A percentile compares a stretch with the other conserved stretches of the same genome.
These are phyloP conservation scores for Alternaria panax DNA, from an alignment of 2,329 filamentous ascomycete genomes.

Conservation along the genomic window DNA sequence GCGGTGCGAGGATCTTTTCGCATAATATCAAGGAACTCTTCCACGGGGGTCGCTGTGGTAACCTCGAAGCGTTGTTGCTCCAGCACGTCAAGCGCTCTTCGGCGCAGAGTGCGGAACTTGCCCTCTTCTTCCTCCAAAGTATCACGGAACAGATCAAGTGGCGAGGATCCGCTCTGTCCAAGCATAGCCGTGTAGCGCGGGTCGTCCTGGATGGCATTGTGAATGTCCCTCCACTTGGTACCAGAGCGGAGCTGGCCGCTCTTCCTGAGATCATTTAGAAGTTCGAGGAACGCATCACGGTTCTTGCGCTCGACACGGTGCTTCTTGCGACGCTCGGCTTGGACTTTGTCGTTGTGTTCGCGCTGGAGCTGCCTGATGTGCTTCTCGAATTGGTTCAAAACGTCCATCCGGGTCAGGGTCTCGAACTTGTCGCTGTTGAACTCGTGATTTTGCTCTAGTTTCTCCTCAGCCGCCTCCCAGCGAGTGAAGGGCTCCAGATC, in stretches of 20 bases:
- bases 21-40: slow-evolving; percentile 85
- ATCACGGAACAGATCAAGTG: slow-evolving; percentile 96
- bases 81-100: slow-evolving; percentile 85
- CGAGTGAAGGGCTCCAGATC: slow-evolving; percentile 91
- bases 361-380: slow-evolving; percentile 94
- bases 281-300: slow-evolving; percentile 77
- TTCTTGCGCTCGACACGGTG: slow-evolving; percentile 83
- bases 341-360: slow-evolving; percentile 86
- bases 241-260: slow-evolving; percentile 87
- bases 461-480: slow-evolving; percentile 87
- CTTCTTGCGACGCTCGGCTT: slow-evolving; percentile 84
- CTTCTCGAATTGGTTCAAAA: slow-evolving; percentile 90
- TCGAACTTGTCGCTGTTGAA: slow-evolving; percentile 86
- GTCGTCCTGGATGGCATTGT: slow-evolving; percentile 78
- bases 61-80: slow-evolving; percentile 95
- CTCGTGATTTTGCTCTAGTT: slow-evolving; percentile 77
- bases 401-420: slow-evolving; percentile 83
- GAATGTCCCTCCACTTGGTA: slow-evolving; percentile 86
- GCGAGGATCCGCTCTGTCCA: slow-evolving; percentile 82
- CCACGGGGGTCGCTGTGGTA: slow-evolving; percentile 82
- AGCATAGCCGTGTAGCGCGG: slow-evolving; percentile 83
- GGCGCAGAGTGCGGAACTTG: slow-evolving; percentile 79
- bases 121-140: slow-evolving; percentile 92
- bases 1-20: slow-evolving; percentile 86
- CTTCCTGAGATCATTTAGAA: slow-evolving; percentile 76